Evolutionary conservation across 352 stramenopile species (phyloP).

Genomic region (Phytophthora tubulina): DNA sequence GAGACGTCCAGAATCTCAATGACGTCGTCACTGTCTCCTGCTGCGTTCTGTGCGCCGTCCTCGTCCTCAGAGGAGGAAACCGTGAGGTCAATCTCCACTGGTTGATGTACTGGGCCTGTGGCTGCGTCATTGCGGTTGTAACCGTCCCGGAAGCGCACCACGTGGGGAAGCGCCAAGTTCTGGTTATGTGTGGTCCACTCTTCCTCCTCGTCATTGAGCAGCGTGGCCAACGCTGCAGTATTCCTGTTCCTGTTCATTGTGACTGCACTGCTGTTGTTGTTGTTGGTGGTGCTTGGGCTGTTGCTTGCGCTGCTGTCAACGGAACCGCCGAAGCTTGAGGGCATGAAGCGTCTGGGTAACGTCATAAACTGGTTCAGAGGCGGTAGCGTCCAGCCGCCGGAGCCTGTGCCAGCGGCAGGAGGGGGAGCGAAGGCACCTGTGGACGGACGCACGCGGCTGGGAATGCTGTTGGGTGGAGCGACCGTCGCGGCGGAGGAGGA

Average conservation of each 20-base stretch:
- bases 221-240: slow-evolving; percentile 16
- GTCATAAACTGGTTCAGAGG: slow-evolving; percentile 50
- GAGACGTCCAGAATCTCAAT: slow-evolving; percentile 65
- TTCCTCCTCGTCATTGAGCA: slow-evolving; percentile 42
- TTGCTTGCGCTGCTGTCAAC: slow-evolving; percentile 3
- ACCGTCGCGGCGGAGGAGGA: slow-evolving; percentile 8
- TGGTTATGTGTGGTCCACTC: slow-evolving; percentile 11
- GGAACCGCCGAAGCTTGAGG: slow-evolving; percentile 18
- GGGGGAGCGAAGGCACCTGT: slow-evolving; percentile 1
- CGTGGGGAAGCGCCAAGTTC: slow-evolving; percentile 18
- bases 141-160: slow-evolving; percentile 23
- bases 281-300: background rate
- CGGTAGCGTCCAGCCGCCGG: slow-evolving; percentile 29
- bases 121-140: background rate
- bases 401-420: background rate
- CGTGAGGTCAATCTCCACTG: slow-evolving; percentile 77
- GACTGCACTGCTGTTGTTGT: background rate
- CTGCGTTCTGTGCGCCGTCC: slow-evolving; percentile 16
- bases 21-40: slow-evolving; percentile 53
- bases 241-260: slow-evolving; percentile 8
- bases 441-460: slow-evolving; percentile 6
- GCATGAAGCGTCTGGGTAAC: slow-evolving; percentile 36
- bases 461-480: background rate
- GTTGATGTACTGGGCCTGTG: slow-evolving; percentile 8
- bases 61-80: slow-evolving; percentile 67